These are phyloP conservation scores for Teunomyces cretensis DNA, from an alignment of 805 yeast genomes.

Conservation along the genomic window DNA sequence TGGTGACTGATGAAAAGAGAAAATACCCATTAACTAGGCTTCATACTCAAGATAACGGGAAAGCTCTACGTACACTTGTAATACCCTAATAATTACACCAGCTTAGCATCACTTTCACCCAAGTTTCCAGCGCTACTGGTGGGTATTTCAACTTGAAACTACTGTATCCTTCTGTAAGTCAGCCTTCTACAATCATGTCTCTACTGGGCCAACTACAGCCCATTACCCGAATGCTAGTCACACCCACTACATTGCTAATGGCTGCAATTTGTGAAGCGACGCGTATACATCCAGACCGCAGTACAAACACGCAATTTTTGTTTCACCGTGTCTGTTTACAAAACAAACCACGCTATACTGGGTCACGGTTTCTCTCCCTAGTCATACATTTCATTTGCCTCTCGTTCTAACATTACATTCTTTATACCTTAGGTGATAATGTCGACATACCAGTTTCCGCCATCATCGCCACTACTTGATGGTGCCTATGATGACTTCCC, in stretches of 20 bases:
- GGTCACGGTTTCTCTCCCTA: conserved; percentile 1
- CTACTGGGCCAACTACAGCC: background rate
- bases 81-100: too few species aligned
- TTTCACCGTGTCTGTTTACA: conserved; percentile 4
- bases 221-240: background rate
- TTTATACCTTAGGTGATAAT: conserved; percentile 8
- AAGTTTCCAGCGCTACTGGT: too few species aligned
- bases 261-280: background rate
- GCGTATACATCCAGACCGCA: conserved; percentile 1
- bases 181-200: background rate
- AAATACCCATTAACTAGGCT: too few species aligned
- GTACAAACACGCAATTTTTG: background rate
- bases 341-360: conserved; percentile 3
- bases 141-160: too few species aligned
- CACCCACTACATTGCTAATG: background rate
- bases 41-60: too few species aligned
- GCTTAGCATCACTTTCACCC: too few species aligned
- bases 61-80: too few species aligned
- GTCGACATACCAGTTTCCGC: conserved; percentile 44
- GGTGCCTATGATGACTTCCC: conserved; percentile 2
- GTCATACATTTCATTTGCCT: background rate
- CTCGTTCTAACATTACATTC: background rate
- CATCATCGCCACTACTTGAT: conserved; percentile 47
- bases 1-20: too few species aligned
- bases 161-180: too few species aligned